A percentile compares a stretch with the other conserved stretches of the same genome.
Conservation (phyloP, 208 protist species). For the Crithidia acanthocephali region DNA sequence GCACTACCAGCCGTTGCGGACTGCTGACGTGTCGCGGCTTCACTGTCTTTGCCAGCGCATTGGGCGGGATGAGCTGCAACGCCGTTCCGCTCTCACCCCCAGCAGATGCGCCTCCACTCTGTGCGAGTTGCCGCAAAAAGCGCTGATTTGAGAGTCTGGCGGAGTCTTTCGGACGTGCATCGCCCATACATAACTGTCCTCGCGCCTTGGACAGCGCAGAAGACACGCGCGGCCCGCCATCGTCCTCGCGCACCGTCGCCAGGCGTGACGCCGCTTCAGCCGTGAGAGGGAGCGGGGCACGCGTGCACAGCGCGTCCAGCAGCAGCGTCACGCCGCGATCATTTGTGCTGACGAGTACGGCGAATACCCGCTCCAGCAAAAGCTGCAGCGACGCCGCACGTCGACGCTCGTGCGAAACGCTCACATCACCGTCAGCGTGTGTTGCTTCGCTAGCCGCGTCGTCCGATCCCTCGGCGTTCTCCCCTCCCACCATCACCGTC, state of each 20-base stretch:
- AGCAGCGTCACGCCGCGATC: conserved; percentile 37
- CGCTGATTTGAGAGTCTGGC: background rate
- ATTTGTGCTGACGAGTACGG: conserved; percentile 40
- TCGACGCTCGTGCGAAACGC: background rate
- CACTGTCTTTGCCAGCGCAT: background rate
- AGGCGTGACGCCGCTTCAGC: conserved; percentile 7
- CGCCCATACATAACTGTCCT: background rate
- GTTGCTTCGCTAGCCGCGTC: conserved; percentile 19
- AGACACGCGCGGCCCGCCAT: conserved; percentile 21
- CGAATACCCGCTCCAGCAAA: conserved; percentile 42
- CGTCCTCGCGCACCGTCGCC: conserved; percentile 22
- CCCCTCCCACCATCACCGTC: conserved; percentile 51
- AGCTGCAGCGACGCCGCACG: conserved; percentile 10
- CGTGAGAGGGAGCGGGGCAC: conserved; percentile 15
- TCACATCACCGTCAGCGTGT: too few relatives aligned
- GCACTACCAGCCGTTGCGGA: background rate
- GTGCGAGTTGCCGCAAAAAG: conserved; percentile 16
- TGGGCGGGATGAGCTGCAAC: conserved; percentile 6
- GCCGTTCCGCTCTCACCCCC: background rate
- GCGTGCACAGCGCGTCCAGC: conserved; percentile 49
- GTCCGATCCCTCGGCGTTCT: conserved; percentile 8
- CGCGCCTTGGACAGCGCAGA: conserved; percentile 12
- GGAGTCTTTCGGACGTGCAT: background rate
- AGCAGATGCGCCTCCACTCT: background rate
- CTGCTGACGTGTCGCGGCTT: background rate